Percentiles rank a stretch among this genome's conserved stretches.
Evolutionary conservation across 306 rosid genomes (phyloP).

Genomic region (Fagus sylvatica): DNA sequence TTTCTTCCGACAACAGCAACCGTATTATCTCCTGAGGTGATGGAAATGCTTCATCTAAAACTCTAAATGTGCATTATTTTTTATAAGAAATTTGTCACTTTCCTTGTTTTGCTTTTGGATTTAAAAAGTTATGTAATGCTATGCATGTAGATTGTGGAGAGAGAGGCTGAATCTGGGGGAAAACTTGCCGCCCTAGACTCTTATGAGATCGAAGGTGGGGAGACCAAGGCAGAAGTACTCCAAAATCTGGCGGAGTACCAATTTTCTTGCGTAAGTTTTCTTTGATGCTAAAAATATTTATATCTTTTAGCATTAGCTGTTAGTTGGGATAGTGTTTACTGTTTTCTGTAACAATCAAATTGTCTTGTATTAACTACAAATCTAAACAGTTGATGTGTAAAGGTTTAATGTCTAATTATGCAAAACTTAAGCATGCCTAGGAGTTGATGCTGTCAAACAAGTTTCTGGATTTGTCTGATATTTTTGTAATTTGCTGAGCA

Average conservation of each 20-base stretch:
- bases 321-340: neutral
- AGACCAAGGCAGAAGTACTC: constrained; percentile 85
- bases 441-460: neutral
- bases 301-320: neutral
- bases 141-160: constrained; percentile 65
- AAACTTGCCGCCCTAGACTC: constrained; percentile 78
- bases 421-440: neutral
- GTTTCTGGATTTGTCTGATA: neutral
- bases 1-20: constrained; percentile 79
- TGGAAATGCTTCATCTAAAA: constrained; percentile 1
- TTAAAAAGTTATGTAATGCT: constrained; percentile 13
- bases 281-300: neutral
- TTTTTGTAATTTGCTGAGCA: neutral
- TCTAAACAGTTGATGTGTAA: neutral
- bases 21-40: constrained; percentile 90
- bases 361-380: neutral
- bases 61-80: neutral
- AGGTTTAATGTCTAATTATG: neutral
- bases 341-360: neutral
- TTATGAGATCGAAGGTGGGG: constrained; percentile 98
- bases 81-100: neutral
- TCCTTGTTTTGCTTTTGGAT: constrained; percentile 9
- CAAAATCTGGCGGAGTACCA: constrained; percentile 94
- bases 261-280: constrained; percentile 87
- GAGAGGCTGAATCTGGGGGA: constrained; percentile 88